Evolutionary conservation across 1,284 basidiomycete species (phyloP), one percentile per base, ranked within the genome.

Genomic region (Trametes polyzona): DNA sequence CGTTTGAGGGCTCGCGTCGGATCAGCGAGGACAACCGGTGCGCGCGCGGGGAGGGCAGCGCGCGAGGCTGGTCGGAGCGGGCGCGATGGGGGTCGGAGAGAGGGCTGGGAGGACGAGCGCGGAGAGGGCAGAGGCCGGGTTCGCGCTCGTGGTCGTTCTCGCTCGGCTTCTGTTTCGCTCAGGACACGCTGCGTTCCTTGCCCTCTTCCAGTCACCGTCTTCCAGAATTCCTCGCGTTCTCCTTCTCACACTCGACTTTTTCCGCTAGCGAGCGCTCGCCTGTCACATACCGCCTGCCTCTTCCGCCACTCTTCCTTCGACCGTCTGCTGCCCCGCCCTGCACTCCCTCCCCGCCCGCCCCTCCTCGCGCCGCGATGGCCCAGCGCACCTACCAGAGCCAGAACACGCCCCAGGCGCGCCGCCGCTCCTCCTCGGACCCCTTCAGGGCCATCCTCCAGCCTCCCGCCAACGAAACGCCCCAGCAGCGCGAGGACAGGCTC

Each of bases 381-480:
- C 52, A 51, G 32, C 62, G 49, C 23, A 41, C 42, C 26, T 19
- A n/a, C n/a, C n/a, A n/a, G 19, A 16, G 27, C 26, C 36, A 30
- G 43, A 17, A 21, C 4, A 23, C 23, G 36, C 62, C 63, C n/a
- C 52, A 55, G 19, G 41, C 64, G 8, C 66, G 67, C 21, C 63
- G 62, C 27, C 67, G 66, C 44, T 70, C 72, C 10, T 58, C 66
- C 32, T 87, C 86, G 27, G 90, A 93, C 75, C 90, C 90, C 41
- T 80, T 93, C 65, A 73, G 83, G 49, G 81, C 75, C 52, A 82
- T 80, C 27, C 78, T 92, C 41, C 79, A 78, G 12, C 90, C 90
- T 2, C 90, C 90, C 1, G 73, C 76, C 30, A 78, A 90, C 72
- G 90, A 93, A 74, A 82, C 88, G 0, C 78, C 79, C 11, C 77